phyloP scores from a whole-genome alignment of 164 flowering plant species.

The Paratinospora sagittata region DNA sequence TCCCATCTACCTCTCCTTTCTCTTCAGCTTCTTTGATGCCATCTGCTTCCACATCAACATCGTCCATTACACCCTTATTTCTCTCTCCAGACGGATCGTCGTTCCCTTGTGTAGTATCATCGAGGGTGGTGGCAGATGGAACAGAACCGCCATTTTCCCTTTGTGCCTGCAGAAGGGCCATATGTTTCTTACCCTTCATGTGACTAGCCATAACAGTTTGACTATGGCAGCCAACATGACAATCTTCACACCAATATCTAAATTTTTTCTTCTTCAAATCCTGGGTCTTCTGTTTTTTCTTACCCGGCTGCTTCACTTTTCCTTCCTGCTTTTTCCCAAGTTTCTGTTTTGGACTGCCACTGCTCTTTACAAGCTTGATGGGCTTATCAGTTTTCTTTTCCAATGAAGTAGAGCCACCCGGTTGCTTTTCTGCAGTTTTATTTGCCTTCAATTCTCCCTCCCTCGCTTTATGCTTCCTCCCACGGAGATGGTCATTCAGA shows the following conservation, averaged over 20 bases:
- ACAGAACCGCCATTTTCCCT: conserved; percentile 14
- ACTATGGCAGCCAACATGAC: conserved; percentile 17
- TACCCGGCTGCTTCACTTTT: conserved; percentile 1
- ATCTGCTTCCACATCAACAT: conserved; percentile 9
- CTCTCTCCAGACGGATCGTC: not conserved
- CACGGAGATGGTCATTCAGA: conserved; percentile 25
- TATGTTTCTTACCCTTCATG: conserved; percentile 21
- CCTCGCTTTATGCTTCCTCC: conserved; percentile 32
- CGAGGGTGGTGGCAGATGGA: not conserved
- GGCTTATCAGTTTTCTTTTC: conserved; percentile 9
- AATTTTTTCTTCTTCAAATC: conserved; percentile 10
- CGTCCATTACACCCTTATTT: not conserved
- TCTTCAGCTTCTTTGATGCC: not conserved
- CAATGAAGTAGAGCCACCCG: not conserved
- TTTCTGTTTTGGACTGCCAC: not conserved
- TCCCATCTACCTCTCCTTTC: not conserved
- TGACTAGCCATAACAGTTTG: conserved; percentile 15
- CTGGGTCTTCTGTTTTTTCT: conserved; percentile 1
- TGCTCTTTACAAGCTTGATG: not conserved
- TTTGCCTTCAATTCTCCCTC: conserved; percentile 17
- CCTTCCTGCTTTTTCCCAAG: not conserved
- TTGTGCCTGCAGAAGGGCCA: conserved; percentile 1
- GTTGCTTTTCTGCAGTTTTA: no score
- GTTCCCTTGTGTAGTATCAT: not conserved
- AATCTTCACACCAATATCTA: conserved; percentile 20